Percentiles rank a stretch among this genome's conserved stretches.
phyloP scores from a whole-genome alignment of 768 basidiomycete species.

The Boletus fagicola region DNA sequence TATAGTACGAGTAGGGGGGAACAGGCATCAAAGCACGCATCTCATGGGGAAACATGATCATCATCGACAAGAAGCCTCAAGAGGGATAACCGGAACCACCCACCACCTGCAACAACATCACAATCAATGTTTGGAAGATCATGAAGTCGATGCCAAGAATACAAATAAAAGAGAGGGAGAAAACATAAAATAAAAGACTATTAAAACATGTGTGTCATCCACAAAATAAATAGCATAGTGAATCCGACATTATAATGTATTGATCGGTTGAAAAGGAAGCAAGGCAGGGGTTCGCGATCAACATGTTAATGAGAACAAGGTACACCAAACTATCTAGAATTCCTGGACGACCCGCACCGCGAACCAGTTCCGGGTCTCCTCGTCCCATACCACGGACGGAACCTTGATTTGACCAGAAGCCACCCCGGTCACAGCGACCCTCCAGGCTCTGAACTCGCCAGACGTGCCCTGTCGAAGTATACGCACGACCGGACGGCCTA shows the following conservation, averaged over 20 bases:
- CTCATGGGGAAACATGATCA: not conserved
- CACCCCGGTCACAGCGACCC: slow-evolving; percentile 12
- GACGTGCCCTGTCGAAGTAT: slow-evolving; percentile 22
- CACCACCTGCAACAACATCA: too few relatives aligned
- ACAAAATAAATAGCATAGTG: not conserved
- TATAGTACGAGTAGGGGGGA: not conserved
- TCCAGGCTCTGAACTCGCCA: slow-evolving; percentile 23
- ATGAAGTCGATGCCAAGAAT: not conserved
- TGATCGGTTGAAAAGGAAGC: not conserved
- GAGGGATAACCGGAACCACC: not conserved
- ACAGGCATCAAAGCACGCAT: not conserved
- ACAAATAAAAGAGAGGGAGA: not conserved
- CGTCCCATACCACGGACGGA: slow-evolving; percentile 16
- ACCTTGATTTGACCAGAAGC: slow-evolving; percentile 24
- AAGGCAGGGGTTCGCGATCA: not conserved
- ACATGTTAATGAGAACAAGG: not conserved
- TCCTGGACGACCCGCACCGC: slow-evolving; percentile 15
- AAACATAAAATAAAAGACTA: not conserved
- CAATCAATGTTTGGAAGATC: too few relatives aligned
- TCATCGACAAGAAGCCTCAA: not conserved
- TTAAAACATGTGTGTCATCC: not conserved
- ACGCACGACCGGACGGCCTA: slow-evolving; percentile 13
- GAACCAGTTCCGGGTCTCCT: slow-evolving; percentile 16
- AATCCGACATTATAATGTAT: not conserved
- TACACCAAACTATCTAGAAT: not conserved